Conservation (phyloP, 73 alveolate genomes). For the Paraurostyla sp. region DNA sequence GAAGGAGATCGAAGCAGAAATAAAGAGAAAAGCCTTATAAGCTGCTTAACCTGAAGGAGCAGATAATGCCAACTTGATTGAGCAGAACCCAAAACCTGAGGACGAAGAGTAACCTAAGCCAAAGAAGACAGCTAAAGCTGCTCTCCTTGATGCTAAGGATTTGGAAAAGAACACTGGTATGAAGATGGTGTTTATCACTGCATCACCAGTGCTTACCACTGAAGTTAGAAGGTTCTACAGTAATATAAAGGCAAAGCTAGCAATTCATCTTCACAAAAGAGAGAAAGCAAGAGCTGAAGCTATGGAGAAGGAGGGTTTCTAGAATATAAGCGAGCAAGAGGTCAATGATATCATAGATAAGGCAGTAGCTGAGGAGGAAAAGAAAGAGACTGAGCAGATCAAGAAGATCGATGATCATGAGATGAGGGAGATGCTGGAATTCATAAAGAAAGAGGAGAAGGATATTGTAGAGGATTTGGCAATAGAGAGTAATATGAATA, state of each 20-base stretch:
- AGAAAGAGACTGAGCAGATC: neutral
- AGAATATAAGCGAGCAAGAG: conserved; percentile 17
- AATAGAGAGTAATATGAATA: conserved; percentile 66
- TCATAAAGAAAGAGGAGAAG: conserved; percentile 63
- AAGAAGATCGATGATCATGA: conserved; percentile 39
- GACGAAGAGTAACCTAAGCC: conserved; percentile 15
- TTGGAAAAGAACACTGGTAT: conserved; percentile 41
- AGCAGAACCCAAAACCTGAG: neutral
- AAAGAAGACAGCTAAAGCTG: neutral
- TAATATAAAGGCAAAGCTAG: conserved; percentile 45
- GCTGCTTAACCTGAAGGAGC: too few relatives aligned
- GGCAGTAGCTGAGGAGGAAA: neutral
- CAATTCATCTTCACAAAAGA: conserved; percentile 40
- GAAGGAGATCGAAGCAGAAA: neutral
- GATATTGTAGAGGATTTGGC: conserved; percentile 78
- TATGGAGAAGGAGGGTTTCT: conserved; percentile 40
- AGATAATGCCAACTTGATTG: too few relatives aligned
- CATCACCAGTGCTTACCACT: conserved; percentile 84
- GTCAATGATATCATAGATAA: conserved; percentile 24
- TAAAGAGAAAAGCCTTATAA: neutral
- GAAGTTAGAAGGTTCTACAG: conserved; percentile 82
- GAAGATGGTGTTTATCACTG: conserved; percentile 78
- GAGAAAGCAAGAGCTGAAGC: conserved; percentile 57
- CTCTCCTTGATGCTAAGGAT: conserved; percentile 44
- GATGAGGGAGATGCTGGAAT: conserved; percentile 55